A percentile compares a stretch with the other conserved stretches of the same genome.
phyloP scores from a whole-genome alignment of 129 eudicot genomes.

The Arctium lappa region DNA sequence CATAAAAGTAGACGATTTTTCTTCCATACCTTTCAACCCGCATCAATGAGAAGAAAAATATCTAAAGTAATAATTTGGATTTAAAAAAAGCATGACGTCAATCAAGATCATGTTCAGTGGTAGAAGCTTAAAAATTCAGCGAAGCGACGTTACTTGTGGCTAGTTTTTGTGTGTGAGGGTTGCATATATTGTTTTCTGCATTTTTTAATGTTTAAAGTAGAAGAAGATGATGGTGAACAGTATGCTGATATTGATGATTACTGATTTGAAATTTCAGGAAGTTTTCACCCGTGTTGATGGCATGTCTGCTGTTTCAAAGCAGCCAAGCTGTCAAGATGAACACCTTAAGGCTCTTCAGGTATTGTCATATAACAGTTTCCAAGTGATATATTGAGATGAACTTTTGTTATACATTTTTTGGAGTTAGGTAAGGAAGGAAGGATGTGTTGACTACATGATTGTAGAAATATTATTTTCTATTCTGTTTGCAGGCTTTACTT shows the following conservation, averaged over 20 bases:
- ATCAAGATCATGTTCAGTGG: neutral
- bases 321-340: constrained; percentile 61
- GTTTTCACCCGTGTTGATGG: constrained; percentile 51
- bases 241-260: neutral
- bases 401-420: neutral
- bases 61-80: neutral
- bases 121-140: neutral
- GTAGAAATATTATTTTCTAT: neutral
- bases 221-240: neutral
- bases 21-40: neutral
- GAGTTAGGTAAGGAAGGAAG: neutral
- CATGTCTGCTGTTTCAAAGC: constrained; percentile 76
- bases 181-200: neutral
- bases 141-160: neutral
- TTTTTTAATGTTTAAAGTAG: neutral
- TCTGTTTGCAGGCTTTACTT: constrained; percentile 53
- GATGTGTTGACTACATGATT: neutral
- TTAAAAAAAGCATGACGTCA: neutral
- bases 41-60: neutral
- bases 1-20: too few relatives aligned
- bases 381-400: neutral
- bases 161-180: neutral
- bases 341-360: constrained; percentile 77
- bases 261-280: constrained; percentile 36
- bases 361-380: neutral